These are phyloP conservation scores for Bimuria novae-zelandiae DNA, from an alignment of 2,329 filamentous ascomycete species.

Conservation along the genomic window DNA sequence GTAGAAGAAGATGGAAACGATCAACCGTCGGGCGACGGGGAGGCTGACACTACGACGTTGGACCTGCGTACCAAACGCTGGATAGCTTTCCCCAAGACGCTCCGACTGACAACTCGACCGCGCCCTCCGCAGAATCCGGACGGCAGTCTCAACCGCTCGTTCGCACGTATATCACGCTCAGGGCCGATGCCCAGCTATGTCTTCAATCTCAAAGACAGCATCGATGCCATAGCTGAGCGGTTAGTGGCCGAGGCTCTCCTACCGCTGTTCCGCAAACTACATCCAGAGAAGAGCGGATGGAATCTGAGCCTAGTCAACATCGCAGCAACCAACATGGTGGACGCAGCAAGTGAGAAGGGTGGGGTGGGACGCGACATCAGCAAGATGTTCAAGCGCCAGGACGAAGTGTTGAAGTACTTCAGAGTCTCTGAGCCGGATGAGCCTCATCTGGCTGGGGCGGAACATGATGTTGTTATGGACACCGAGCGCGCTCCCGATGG, in stretches of 20 bases:
- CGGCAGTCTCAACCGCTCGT: constrained; percentile 61
- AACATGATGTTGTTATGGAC: constrained; percentile 11
- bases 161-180: constrained; percentile 76
- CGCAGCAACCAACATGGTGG: constrained; percentile 81
- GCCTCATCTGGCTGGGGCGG: neutral
- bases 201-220: constrained; percentile 64
- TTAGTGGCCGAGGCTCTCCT: constrained; percentile 72
- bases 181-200: constrained; percentile 73
- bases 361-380: constrained; percentile 72
- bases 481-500: neutral
- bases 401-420: constrained; percentile 70
- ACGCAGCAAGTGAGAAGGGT: constrained; percentile 51
- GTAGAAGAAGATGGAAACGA: constrained; percentile 56
- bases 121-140: constrained; percentile 58
- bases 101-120: constrained; percentile 79
- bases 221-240: constrained; percentile 67
- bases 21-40: neutral
- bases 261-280: constrained; percentile 74
- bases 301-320: constrained; percentile 85
- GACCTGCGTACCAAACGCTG: constrained; percentile 56
- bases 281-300: constrained; percentile 72
- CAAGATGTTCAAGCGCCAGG: constrained; percentile 79
- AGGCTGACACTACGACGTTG: neutral
- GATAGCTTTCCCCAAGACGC: constrained; percentile 78
- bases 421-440: constrained; percentile 55